Evolutionary conservation across 306 rosid genomes (phyloP).

Genomic region (Prunus persica): DNA sequence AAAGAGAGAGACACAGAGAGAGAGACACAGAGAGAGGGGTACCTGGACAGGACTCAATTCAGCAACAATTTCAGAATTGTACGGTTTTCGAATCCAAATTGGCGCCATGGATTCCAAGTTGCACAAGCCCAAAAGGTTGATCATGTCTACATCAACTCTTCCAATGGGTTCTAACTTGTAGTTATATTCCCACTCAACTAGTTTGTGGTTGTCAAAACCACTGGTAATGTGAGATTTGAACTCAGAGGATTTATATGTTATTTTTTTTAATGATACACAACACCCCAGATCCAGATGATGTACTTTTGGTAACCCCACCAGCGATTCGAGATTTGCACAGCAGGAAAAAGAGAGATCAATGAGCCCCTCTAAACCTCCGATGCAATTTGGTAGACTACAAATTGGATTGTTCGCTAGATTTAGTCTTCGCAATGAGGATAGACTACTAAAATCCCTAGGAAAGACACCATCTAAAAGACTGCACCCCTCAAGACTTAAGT

Average conservation of each 20-base stretch:
- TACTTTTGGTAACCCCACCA: neutral
- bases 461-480: neutral
- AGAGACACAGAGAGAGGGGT: too few relatives aligned
- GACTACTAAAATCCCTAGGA: neutral
- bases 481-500: neutral
- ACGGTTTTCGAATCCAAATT: neutral
- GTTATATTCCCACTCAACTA: neutral
- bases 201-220: neutral
- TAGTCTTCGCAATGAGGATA: neutral
- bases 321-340: neutral
- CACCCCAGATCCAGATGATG: rapidly evolving
- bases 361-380: neutral
- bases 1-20: neutral
- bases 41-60: neutral
- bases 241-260: neutral
- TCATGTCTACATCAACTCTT: neutral
- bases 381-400: neutral
- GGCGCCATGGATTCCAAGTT: neutral
- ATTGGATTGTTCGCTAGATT: neutral
- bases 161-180: neutral
- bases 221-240: too few relatives aligned
- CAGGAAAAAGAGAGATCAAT: rapidly evolving
- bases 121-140: neutral
- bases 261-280: neutral
- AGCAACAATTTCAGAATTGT: too few relatives aligned